Percentiles rank a stretch among this genome's conserved stretches.
phyloP scores from a whole-genome alignment of 2,329 filamentous ascomycete species.

The Fusarium armeniacum region DNA sequence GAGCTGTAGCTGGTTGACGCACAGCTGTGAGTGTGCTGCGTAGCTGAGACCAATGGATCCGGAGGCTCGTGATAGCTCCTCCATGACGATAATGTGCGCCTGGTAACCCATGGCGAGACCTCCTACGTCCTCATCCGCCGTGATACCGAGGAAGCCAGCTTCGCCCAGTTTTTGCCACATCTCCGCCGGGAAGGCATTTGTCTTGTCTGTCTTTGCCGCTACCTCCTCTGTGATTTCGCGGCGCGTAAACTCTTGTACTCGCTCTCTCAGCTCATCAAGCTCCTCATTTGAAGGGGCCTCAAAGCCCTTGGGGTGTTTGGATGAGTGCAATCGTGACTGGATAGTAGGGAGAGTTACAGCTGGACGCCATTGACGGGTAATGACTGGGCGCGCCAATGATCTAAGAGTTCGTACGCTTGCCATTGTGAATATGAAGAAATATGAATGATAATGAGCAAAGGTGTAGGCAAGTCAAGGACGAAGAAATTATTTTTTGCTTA shows the following conservation, averaged over 20 bases:
- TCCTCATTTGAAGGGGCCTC: constrained; percentile 78
- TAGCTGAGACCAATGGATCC: constrained; percentile 90
- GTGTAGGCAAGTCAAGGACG: not conserved
- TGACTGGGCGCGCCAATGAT: constrained; percentile 55
- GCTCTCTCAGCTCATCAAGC: constrained; percentile 82
- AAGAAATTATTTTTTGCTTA: constrained; percentile 11
- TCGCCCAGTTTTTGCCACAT: constrained; percentile 97
- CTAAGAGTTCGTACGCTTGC: constrained; percentile 58
- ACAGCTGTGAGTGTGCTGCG: constrained; percentile 94
- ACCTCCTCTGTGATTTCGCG: constrained; percentile 89
- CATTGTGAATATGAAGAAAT: constrained; percentile 52
- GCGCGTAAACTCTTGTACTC: constrained; percentile 89
- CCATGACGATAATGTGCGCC: constrained; percentile 94
- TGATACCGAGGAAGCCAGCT: constrained; percentile 92
- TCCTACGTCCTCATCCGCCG: constrained; percentile 91
- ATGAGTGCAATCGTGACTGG: constrained; percentile 64
- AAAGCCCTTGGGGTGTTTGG: constrained; percentile 74
- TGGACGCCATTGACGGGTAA: constrained; percentile 43
- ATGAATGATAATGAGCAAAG: not conserved
- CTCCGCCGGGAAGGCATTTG: constrained; percentile 87
- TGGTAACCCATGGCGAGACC: constrained; percentile 95
- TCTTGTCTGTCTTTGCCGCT: constrained; percentile 84
- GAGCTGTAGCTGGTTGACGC: constrained; percentile 94
- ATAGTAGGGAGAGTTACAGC: constrained; percentile 55
- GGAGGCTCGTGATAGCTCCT: constrained; percentile 91